Evolutionary conservation across 1,139 yeast species (phyloP).

Genomic region (Suhomyces maxii): DNA sequence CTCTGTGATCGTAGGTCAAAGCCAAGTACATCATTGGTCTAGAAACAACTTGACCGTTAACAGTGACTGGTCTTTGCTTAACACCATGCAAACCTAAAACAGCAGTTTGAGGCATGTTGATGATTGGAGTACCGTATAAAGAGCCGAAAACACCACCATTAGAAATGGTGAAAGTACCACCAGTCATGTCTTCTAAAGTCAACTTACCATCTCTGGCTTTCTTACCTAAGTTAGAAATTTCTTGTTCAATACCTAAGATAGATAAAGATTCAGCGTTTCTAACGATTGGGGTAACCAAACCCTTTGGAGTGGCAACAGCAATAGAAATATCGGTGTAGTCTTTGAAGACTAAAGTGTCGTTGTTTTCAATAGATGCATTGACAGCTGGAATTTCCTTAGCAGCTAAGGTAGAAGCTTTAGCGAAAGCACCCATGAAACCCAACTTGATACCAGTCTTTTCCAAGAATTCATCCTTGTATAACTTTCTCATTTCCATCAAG

Average conservation of each 20-base stretch:
- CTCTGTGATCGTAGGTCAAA: conserved; percentile 96
- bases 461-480: conserved; percentile 93
- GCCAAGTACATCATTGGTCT: conserved; percentile 99
- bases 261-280: conserved; percentile 95
- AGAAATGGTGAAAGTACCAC: conserved; percentile 98
- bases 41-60: conserved; percentile 91
- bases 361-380: conserved; percentile 91
- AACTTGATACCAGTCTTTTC: conserved; percentile 93
- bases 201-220: conserved; percentile 98
- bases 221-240: conserved; percentile 75
- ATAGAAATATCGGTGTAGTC: conserved; percentile 94
- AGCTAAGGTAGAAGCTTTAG: conserved; percentile 91
- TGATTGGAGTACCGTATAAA: conserved; percentile 96
- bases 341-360: conserved; percentile 91
- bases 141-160: conserved; percentile 99
- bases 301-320: conserved; percentile 99
- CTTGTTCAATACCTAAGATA: conserved; percentile 87
- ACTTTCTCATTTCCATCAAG: conserved; percentile 90
- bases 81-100: conserved; percentile 97
- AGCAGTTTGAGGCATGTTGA: conserved; percentile 97
- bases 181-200: conserved; percentile 97
- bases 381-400: conserved; percentile 95
- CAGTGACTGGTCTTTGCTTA: conserved; percentile 96
- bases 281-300: conserved; percentile 96
- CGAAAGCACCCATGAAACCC: conserved; percentile 99